Evolutionary conservation across 805 yeast species (phyloP), one percentile per base, ranked within the genome.

Genomic region (Cyberlindnera americana): DNA sequence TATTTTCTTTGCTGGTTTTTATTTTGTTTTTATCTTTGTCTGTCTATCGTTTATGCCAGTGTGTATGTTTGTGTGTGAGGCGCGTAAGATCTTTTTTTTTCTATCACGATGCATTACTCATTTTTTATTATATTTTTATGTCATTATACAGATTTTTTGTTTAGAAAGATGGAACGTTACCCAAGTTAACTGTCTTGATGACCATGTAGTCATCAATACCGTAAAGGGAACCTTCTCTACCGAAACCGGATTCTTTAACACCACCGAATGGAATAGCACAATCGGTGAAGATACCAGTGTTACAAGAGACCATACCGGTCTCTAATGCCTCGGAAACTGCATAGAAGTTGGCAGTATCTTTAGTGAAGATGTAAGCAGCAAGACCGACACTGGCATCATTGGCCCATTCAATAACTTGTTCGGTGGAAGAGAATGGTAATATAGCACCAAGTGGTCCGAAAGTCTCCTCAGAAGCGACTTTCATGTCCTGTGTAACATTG

Each of bases 391-490:
- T 70, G 24, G 76, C 66, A 40, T 73, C 75, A 51, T 79, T 79
- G 39, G 82, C 79, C 53, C 64, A 66, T 11, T 55, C 52, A 33
- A 79, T 65, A 7, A 72, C 85, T 49, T 78, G 73, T 38, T 78
- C 74, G 28, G 67, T 59, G 25, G 73, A 65, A n/a, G 70, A 70
- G 49, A 78, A 80, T 42, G 74, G 69, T 36, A 73, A 61, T 12
- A 79, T 59, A 4, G 83, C 79, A 40, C 77, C 80, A 42, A 79
- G 61, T 3, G 86, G 85, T 24, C 85, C 85, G 49, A 79, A 79
- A 5, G 82, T 78, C 60, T 79, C 86, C 50, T 79, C 82, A 27
- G 60, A 59, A 5, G 70, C 58, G 6, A 77, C 78, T 47, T 61
- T 63, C 65, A 77, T 74, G 18, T 69, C 69, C 28, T 61, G 65